Conservation (phyloP, 306 rosid species). For the Purshia tridentata region DNA sequence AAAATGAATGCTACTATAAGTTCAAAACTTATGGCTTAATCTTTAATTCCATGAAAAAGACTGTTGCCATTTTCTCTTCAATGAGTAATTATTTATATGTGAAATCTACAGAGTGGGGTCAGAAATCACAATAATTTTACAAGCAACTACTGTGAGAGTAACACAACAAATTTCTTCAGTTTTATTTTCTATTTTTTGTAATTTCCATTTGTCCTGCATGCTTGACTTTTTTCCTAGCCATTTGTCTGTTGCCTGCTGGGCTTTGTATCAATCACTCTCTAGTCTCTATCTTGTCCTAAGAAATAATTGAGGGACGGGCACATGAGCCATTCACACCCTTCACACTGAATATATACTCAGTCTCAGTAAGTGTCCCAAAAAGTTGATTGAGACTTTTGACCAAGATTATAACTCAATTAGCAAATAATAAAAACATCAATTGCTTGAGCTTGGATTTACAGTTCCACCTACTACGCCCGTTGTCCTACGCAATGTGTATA, state of each 20-base stretch:
- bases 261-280: neutral
- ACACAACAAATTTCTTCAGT: neutral
- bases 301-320: neutral
- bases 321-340: neutral
- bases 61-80: neutral
- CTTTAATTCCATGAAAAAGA: neutral
- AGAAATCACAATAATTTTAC: neutral
- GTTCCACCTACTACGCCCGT: too few species aligned
- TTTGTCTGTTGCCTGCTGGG: neutral
- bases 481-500: too few species aligned
- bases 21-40: neutral
- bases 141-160: too few species aligned
- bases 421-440: too few species aligned
- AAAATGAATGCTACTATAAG: too few species aligned
- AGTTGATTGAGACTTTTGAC: neutral
- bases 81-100: neutral
- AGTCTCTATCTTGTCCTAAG: neutral
- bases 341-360: neutral
- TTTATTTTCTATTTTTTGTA: neutral
- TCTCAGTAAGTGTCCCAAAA: neutral
- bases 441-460: too few species aligned
- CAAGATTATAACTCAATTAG: neutral
- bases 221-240: neutral
- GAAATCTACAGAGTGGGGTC: neutral
- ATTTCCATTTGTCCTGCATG: neutral